These are phyloP conservation scores for Boletus coccyginus DNA, from an alignment of 768 basidiomycete genomes.

Conservation along the genomic window DNA sequence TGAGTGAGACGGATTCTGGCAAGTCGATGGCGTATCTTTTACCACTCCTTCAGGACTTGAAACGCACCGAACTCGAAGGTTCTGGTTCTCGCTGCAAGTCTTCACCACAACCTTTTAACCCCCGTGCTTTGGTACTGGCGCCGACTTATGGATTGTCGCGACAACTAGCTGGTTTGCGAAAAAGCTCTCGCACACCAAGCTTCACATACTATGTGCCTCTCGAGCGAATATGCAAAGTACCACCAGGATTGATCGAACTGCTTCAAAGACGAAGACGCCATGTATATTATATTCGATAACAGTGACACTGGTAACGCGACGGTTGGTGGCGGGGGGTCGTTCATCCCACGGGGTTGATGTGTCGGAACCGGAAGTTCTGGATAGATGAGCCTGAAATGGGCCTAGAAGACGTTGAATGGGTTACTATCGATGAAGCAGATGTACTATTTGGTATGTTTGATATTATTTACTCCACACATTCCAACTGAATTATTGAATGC, in stretches of 20 bases:
- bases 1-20: slow-evolving; percentile 88
- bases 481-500: not conserved
- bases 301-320: slow-evolving; percentile 28
- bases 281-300: slow-evolving; percentile 18
- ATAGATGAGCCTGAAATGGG: slow-evolving; percentile 56
- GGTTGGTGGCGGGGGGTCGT: slow-evolving; percentile 18
- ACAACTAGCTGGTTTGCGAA: slow-evolving; percentile 79
- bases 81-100: slow-evolving; percentile 3
- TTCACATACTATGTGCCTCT: slow-evolving; percentile 72
- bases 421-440: slow-evolving; percentile 89
- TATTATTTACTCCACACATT: not conserved
- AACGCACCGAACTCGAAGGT: slow-evolving; percentile 50
- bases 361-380: slow-evolving; percentile 55
- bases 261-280: slow-evolving; percentile 45
- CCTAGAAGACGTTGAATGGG: slow-evolving; percentile 77
- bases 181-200: slow-evolving; percentile 64
- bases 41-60: slow-evolving; percentile 77
- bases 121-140: slow-evolving; percentile 77
- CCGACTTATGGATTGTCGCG: slow-evolving; percentile 91
- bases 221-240: slow-evolving; percentile 46
- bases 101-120: slow-evolving; percentile 43
- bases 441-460: slow-evolving; percentile 70
- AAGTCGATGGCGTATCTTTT: slow-evolving; percentile 90
- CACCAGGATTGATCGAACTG: slow-evolving; percentile 34
- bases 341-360: slow-evolving; percentile 43